Percentiles rank a stretch among this genome's conserved stretches.
These are phyloP conservation scores for Colletotrichum sp. DNA, from an alignment of 2,329 filamentous ascomycete genomes.

Conservation along the genomic window DNA sequence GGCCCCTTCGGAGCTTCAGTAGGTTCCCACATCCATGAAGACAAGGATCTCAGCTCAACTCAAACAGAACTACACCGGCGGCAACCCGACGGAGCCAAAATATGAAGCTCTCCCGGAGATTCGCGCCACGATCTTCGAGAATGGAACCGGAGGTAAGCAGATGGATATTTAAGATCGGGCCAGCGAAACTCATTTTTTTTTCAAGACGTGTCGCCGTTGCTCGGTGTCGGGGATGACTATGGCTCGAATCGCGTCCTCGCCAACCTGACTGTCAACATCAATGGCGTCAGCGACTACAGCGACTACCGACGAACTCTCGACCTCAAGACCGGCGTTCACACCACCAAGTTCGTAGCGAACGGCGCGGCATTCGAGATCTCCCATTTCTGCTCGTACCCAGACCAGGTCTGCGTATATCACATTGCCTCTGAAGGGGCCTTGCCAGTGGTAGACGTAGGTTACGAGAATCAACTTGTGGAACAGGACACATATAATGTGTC, in stretches of 20 bases:
- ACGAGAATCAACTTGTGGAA: constrained; percentile 46
- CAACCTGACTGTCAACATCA: constrained; percentile 47
- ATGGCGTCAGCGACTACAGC: constrained; percentile 29
- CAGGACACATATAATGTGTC: constrained; percentile 29
- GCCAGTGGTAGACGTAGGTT: constrained; percentile 42
- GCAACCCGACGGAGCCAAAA: constrained; percentile 44
- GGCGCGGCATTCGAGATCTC: constrained; percentile 31
- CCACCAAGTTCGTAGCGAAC: constrained; percentile 37
- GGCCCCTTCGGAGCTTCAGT: constrained; percentile 51
- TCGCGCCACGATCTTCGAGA: constrained; percentile 50
- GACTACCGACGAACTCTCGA: constrained; percentile 49
- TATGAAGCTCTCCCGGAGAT: constrained; percentile 43
- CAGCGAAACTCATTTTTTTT: accelerated
- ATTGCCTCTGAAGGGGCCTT: constrained; percentile 30
- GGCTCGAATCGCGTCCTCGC: constrained; percentile 52
- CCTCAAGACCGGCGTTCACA: constrained; percentile 45
- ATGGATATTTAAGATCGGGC: accelerated
- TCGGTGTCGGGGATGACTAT: constrained; percentile 44
- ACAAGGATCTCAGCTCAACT: background rate
- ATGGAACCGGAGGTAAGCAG: constrained; percentile 53
- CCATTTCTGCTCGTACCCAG: constrained; percentile 44
- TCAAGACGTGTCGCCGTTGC: constrained; percentile 40
- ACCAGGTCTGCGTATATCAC: constrained; percentile 36
- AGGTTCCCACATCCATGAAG: background rate
- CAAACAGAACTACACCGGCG: constrained; percentile 46